Base-by-base conservation (phyloP, 2,329 filamentous ascomycete genomes). In the Alternaria ventricosa region DNA sequence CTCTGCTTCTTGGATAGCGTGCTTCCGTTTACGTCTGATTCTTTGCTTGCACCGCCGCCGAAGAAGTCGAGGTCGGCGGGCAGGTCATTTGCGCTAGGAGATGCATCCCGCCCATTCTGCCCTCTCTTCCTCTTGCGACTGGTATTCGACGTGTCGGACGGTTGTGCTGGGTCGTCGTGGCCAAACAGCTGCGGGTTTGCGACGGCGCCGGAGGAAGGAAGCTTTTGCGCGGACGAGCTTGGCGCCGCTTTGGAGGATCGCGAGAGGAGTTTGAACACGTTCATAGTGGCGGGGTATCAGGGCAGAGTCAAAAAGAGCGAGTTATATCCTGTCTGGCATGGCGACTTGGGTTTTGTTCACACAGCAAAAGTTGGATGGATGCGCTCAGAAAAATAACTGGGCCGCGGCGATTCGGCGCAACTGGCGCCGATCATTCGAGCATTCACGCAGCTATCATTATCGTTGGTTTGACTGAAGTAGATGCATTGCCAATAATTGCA, bases 181-280 rank as follows among this genome's bases (percentile, higher is more conserved):
- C 84, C 84, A 80, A 87, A 93, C 30, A 93, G 85, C 78, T 93
- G 91, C 9, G 91, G 90, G 71, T 90, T 90, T 46, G 86, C 81
- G 65, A 83, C 83, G 22, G 85, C 87, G 64, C 90, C 90, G 55
- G 87, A 87, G 5, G 90, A 92, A 7, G 90, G 90, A 30, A 91
- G 82, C 59, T 84, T 86, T 4, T 81, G 72, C 20, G 80, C 65
- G 28, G 78, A 73, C 28, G 78, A 75, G 11, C 72, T 64, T 54
- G 80, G 83, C 61, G 82, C 75, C 13, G 84, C 81, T 72, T 91
- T 92, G 4, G 88, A 89, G 61, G 90, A 90, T 55, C 91, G 86
- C 36, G 91, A 92, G 63, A 94, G 83, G 30, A 94, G 82, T 73
- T 89, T 92, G 74, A 93, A 84, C 58, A 93, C 89, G 80, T 94